Evolutionary conservation across 371 early-diverging fungal species (phyloP).

Genomic region (Actinomucor elegans): DNA sequence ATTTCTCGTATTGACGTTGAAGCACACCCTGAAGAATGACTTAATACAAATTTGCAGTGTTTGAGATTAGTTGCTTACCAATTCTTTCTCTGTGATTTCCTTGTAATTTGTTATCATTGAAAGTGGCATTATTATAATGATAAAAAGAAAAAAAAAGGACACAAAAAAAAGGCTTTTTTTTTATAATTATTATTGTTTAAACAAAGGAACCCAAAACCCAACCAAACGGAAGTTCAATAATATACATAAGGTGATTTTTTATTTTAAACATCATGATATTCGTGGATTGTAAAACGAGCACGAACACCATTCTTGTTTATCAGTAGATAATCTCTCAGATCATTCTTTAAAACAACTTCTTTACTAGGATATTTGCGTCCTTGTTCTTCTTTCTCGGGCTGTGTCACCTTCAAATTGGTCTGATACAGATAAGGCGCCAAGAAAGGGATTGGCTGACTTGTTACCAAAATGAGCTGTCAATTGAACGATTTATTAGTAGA

Average conservation of each 20-base stretch:
- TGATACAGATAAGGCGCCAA: conserved; percentile 65
- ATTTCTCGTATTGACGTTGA: conserved; percentile 17
- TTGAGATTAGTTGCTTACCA: not conserved
- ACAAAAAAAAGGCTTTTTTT: too few species aligned
- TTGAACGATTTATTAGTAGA: not conserved
- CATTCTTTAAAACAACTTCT: conserved; percentile 53
- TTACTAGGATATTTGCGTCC: conserved; percentile 50
- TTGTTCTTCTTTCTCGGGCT: conserved; percentile 41
- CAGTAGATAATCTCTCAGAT: conserved; percentile 62
- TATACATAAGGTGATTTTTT: not conserved
- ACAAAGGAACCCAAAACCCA: too few species aligned
- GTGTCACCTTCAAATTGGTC: conserved; percentile 46
- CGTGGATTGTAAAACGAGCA: conserved; percentile 56
- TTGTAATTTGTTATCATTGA: conserved; percentile 9
- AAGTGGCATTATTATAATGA: conserved; percentile 4
- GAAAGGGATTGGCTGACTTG: conserved; percentile 53
- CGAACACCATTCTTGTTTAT: conserved; percentile 62
- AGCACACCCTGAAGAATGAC: conserved; percentile 8
- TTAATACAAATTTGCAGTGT: not conserved
- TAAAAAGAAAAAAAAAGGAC: conserved; percentile 1
- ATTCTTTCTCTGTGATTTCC: not conserved
- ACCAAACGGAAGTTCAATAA: too few species aligned
- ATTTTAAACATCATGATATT: conserved; percentile 55
- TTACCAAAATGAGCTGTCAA: conserved; percentile 53
- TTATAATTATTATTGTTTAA: too few species aligned